Base-by-base conservation (phyloP, 768 basidiomycete species). In the Tulasnella sp. region DNA sequence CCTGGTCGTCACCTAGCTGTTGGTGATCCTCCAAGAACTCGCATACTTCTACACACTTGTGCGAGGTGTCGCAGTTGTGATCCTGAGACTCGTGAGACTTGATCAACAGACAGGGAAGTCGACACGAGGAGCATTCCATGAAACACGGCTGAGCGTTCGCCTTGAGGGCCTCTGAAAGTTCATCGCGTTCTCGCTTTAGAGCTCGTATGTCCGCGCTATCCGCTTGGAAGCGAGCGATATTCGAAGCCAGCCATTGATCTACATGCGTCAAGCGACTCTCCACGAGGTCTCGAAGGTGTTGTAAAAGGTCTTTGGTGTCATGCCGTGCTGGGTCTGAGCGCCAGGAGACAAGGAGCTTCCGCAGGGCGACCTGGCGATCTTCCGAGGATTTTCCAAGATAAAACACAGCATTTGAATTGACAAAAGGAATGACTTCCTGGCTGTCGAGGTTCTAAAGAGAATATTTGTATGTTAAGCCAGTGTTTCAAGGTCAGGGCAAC, bases 401-500 rank as follows among this genome's bases (percentile, higher is more conserved):
- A 51, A 80, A 75, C 3, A 64, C 65, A 3, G 73, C 58, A 1
- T 56, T 19, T 3, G 73, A 72, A 62, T 80, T 78, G 3, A 67
- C 64, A 15, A 64, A 51, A 0, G 73, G 70, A 17, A 82, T 70
- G 1, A 69, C 61, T 5, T 66, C 49, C 56, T 79, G 78, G 4
- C 76, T 79, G 59, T 83, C 81, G 50, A 81, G 65, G 64, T 81
- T 80, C 81, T 81, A n/a, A n/a, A n/a, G n/a, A n/a, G n/a, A n/a
- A n/a, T n/a, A n/a, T n/a, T n/a, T n/a, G n/a, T n/a, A n/a, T n/a
- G n/a, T n/a, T 13, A 56, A 45, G 21, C 55, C n/a, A n/a, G n/a
- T n/a, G n/a, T n/a, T n/a, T n/a, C n/a, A n/a, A n/a, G n/a, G n/a
- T n/a, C n/a, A n/a, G n/a, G n/a, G n/a, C n/a, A n/a, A 56, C 54